Base-by-base conservation (phyloP, 345 rosid genomes). In the Excoecaria agallocha region DNA sequence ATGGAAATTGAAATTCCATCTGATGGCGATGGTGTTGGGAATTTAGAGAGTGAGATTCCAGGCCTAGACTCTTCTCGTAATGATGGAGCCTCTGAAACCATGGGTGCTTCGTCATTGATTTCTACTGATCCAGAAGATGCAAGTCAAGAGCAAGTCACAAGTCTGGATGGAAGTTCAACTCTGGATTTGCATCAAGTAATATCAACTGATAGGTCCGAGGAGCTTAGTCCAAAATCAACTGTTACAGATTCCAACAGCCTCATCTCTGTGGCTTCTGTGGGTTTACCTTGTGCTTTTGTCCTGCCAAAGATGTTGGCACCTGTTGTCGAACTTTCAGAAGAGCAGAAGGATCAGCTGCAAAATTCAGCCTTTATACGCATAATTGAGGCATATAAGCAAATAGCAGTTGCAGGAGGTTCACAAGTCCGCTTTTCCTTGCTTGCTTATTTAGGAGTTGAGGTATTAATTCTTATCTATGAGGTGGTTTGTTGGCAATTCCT, bases 231-330 rank as follows among this genome's bases (percentile, higher is more conserved):
- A 57, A 89, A 89, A 89, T 81, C 84, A 68, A 76, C 81, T 54
- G 83, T 70, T 62, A 72, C 70, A 3, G 92, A 85, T 86, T 78
- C 86, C 65, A 84, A 56, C 65, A 81, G 82, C 76, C 59, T 87
- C 75, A 79, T 87, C 60, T 84, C 88, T 72, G 89, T 84, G 49
- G 84, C 88, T 65, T 86, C 95, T 76, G 72, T 78, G 72, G 82
- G 83, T 79, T 83, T 86, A 59, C 70, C 89, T 73, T 66, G 81
- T 78, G 81, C 76, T 55, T 71, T 87, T 85, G 73, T 82, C 69
- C 87, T 92, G 77, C 97, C 98, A 77, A 89, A 89, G 87, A 87
- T 94, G 89, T 85, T 89, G 37, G 98, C 97, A 72, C 95, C 97
- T 81, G 91, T 94, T 82, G 86, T 94, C 37, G 75, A 74, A 77